These are phyloP conservation scores for Linderina pennispora DNA, from an alignment of 192 early-diverging fungal genomes.

Conservation along the genomic window DNA sequence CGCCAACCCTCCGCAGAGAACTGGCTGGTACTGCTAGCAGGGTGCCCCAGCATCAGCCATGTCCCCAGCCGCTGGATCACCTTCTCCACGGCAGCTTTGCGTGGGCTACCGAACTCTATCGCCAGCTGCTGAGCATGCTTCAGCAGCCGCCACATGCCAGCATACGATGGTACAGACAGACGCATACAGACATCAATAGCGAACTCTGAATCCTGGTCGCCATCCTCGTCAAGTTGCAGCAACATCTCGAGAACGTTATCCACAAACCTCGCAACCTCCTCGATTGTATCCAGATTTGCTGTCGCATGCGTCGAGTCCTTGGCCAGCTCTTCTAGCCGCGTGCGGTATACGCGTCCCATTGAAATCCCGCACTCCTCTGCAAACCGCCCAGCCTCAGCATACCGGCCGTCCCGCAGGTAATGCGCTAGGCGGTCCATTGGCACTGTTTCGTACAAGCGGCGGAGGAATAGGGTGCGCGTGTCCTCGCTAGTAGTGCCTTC, in stretches of 20 bases:
- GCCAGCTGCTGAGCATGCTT: conserved; percentile 11
- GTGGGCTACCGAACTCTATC: no score
- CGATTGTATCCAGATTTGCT: no score
- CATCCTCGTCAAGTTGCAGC: conserved; percentile 8
- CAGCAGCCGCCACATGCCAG: conserved; percentile 15
- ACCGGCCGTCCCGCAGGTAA: conserved; percentile 20
- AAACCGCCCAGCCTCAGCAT: conserved; percentile 26
- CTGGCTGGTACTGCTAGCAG: no score
- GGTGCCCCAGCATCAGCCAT: conserved; percentile 21
- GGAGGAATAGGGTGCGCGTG: conserved; percentile 16
- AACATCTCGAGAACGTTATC: conserved; percentile 8
- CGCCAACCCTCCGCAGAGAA: conserved; percentile 48
- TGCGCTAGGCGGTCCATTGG: conserved; percentile 35
- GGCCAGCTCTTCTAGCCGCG: conserved; percentile 13
- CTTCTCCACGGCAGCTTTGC: conserved; percentile 4
- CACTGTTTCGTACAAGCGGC: conserved; percentile 19
- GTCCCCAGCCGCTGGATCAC: conserved; percentile 36
- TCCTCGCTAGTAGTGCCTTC: conserved; percentile 13
- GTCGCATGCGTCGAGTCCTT: no score
- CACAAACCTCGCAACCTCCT: background rate
- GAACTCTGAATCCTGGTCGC: no score
- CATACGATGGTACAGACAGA: conserved; percentile 3
- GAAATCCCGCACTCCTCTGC: conserved; percentile 23
- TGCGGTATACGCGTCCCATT: conserved; percentile 13
- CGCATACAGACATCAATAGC: conserved; percentile 14